Base-by-base conservation (phyloP, 495 filamentous ascomycete genomes). In the Hyaloscypha variabilis region DNA sequence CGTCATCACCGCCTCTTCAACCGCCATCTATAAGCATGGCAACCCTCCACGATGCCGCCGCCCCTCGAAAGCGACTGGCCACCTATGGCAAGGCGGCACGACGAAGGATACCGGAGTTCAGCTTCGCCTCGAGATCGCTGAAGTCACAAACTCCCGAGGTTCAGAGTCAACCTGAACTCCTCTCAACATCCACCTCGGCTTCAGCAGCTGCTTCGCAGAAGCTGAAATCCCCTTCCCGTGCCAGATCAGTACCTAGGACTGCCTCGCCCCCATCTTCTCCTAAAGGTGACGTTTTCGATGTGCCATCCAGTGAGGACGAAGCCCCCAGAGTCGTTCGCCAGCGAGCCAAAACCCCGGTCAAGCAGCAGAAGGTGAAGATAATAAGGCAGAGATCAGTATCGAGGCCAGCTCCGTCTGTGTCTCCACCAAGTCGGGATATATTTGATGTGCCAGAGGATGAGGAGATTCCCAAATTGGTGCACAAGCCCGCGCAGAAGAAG, bases 11-110 rank as follows among this genome's bases (percentile, higher is more conserved):
- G 24, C 19, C 54, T 28, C 54, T 58, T 8, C 21, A 42, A 10
- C 34, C 34, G 34, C 57, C 57, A 59, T 8, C 52, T 58, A 26
- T 63, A 61, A 62, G 11, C 24, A 76, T 79, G 76, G 71, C 72
- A 21, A 71, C 73, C 59, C 39, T 62, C 24, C 54, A 66, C 19
- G 60, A 65, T 64, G 62, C 60, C 21, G 64, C 50, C 29, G 71
- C 70, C 25, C 76, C 72, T 66, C 83, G 81, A 58, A 80, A 78
- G 66, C 71, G 53, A 42, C 30, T 74, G 34, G 72, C 77, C 28
- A 85, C 82, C 1, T 85, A 85, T 69, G 82, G 83, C 39, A 81
- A 79, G 61, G 61, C 76, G 13, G 66, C 71, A 31, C 75, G 69
- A 62, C 73, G 70, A 36, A 69, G 73, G 21, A 60, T 66, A 31